phyloP scores from a whole-genome alignment of 176 grass and related monocot species.

The Echinochloa phyllopogon region DNA sequence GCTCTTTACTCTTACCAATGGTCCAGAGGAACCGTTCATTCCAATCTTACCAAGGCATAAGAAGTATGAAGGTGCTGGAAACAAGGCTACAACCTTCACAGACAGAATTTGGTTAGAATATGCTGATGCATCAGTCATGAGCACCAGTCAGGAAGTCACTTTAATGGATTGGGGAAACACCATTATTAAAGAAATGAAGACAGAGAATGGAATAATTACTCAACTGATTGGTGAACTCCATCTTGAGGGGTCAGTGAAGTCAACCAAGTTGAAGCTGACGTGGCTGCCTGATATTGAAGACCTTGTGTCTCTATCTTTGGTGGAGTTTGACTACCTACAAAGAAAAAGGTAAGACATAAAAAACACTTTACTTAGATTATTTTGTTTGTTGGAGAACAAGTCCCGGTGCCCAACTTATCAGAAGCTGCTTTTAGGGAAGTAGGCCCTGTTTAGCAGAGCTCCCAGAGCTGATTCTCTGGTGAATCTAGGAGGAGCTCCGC shows the following conservation, averaged over 20 bases:
- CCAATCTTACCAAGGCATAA: conserved; percentile 87
- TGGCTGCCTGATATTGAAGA: conserved; percentile 90
- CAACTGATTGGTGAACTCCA: conserved; percentile 84
- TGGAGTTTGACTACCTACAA: conserved; percentile 93
- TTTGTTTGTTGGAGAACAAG: not conserved
- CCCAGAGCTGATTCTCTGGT: too few species aligned
- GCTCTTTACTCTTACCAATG: conserved; percentile 72
- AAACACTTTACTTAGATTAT: not conserved
- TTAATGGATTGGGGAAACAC: conserved; percentile 99
- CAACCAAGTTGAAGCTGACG: conserved; percentile 86
- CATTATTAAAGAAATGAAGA: conserved; percentile 86
- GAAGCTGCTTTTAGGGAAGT: too few species aligned
- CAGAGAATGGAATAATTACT: conserved; percentile 63
- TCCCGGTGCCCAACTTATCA: not conserved
- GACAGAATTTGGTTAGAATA: conserved; percentile 83
- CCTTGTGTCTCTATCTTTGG: conserved; percentile 66
- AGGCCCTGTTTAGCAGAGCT: too few species aligned
- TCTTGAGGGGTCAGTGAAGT: conserved; percentile 88
- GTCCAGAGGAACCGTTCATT: conserved; percentile 67
- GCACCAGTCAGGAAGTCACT: conserved; percentile 77
- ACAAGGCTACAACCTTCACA: conserved; percentile 78
- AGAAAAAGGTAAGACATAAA: conserved; percentile 78
- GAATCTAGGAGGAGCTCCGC: too few species aligned
- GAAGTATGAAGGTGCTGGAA: conserved; percentile 87
- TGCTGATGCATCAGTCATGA: conserved; percentile 68